Evolutionary conservation across 2,329 filamentous ascomycete genomes (phyloP).

Genomic region (Septoria linicola): DNA sequence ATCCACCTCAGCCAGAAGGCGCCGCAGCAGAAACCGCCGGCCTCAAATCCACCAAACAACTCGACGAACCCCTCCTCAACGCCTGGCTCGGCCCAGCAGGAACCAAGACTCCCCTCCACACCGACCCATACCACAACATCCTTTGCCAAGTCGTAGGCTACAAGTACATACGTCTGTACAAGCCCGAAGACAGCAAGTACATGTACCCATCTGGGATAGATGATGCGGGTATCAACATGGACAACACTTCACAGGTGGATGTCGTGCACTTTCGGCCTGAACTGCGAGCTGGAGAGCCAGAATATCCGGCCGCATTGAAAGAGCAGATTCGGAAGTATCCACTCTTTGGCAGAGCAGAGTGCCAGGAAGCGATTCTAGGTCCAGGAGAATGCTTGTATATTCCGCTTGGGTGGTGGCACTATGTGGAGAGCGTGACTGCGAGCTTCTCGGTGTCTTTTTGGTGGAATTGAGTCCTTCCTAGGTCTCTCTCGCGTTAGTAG

Average conservation of each 20-base stretch:
- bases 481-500: background rate
- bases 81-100: slow-evolving; percentile 88
- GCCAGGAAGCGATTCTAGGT: slow-evolving; percentile 73
- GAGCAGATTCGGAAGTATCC: slow-evolving; percentile 42
- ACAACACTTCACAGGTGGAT: slow-evolving; percentile 81
- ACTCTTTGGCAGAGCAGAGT: slow-evolving; percentile 60
- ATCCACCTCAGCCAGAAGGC: slow-evolving; percentile 55
- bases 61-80: slow-evolving; percentile 68
- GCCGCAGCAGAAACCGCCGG: slow-evolving; percentile 26
- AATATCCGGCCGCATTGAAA: background rate
- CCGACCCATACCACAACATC: slow-evolving; percentile 91
- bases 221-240: slow-evolving; percentile 76
- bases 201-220: slow-evolving; percentile 64
- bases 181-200: slow-evolving; percentile 59
- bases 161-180: slow-evolving; percentile 90
- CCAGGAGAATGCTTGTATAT: slow-evolving; percentile 87
- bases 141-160: slow-evolving; percentile 83
- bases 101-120: slow-evolving; percentile 90
- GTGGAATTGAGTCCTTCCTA: slow-evolving; percentile 63
- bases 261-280: slow-evolving; percentile 42
- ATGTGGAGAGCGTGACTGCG: slow-evolving; percentile 77
- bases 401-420: slow-evolving; percentile 97
- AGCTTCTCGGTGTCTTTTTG: slow-evolving; percentile 97
- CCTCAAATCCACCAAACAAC: slow-evolving; percentile 23
- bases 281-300: background rate